Conservation (phyloP, 2,329 filamentous ascomycete species). For the Gyromitra esculenta region DNA sequence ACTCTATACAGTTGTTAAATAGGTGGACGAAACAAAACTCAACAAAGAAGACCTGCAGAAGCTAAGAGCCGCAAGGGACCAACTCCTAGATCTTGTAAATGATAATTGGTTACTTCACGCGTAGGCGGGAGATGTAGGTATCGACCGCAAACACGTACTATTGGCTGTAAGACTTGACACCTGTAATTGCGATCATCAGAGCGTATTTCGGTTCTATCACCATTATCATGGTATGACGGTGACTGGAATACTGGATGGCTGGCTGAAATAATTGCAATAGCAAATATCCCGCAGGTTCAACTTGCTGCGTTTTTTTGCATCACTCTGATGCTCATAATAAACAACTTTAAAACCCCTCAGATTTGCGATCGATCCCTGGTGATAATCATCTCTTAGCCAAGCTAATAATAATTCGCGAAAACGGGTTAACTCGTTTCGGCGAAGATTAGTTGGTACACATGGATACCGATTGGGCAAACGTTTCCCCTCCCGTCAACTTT, state of each 20-base stretch:
- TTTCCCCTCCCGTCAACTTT: slow-evolving; percentile 13
- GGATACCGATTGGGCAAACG: slow-evolving; percentile 22
- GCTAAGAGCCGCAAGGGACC: not conserved
- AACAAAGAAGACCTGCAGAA: not conserved
- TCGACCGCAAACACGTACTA: not conserved
- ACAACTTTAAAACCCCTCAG: not conserved
- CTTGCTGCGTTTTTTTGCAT: slow-evolving; percentile 11
- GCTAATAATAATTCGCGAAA: slow-evolving; percentile 21
- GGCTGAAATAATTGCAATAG: slow-evolving; percentile 13
- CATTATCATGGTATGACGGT: not conserved
- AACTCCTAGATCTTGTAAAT: not conserved
- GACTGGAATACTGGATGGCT: not conserved
- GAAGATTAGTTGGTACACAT: slow-evolving; percentile 10
- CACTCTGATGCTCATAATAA: slow-evolving; percentile 1
- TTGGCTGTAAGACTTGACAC: not conserved
- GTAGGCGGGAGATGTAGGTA: not conserved
- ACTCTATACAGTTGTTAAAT: not conserved
- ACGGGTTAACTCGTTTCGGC: slow-evolving; percentile 5
- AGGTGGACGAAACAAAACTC: not conserved
- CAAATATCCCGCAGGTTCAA: slow-evolving; percentile 39
- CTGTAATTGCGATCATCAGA: not conserved
- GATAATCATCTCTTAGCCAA: not conserved
- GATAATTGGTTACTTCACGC: not conserved
- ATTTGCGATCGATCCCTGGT: slow-evolving; percentile 21
- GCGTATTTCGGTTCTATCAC: not conserved